Conservation (phyloP, 2,329 filamentous ascomycete species). For the Trichoderma sp. region DNA sequence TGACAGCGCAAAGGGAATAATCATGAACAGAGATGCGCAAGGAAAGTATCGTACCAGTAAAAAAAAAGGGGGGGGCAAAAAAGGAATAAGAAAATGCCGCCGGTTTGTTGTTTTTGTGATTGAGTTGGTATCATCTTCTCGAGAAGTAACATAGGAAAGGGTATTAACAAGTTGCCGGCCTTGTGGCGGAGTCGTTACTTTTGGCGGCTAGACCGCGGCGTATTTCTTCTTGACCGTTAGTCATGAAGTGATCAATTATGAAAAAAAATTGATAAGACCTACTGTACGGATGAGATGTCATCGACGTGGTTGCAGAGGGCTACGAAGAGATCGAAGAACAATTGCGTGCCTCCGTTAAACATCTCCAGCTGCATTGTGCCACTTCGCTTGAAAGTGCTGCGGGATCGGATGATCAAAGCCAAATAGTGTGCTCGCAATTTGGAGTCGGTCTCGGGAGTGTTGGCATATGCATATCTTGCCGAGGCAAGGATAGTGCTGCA, state of each 20-base stretch:
- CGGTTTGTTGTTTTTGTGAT: not conserved
- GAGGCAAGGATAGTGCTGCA: slow-evolving; percentile 84
- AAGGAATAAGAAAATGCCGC: slow-evolving; percentile 13
- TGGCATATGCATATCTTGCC: slow-evolving; percentile 85
- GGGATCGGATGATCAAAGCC: slow-evolving; percentile 85
- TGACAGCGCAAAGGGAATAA: slow-evolving; percentile 27
- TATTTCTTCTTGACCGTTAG: slow-evolving; percentile 37
- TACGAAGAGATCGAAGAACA: slow-evolving; percentile 94
- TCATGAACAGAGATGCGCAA: not conserved
- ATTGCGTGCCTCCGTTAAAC: slow-evolving; percentile 77
- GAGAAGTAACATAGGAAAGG: slow-evolving; percentile 31
- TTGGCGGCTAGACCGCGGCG: slow-evolving; percentile 54
- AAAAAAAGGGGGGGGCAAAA: not conserved
- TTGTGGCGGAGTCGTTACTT: slow-evolving; percentile 37
- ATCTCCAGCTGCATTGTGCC: slow-evolving; percentile 96
- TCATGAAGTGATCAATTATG: not conserved
- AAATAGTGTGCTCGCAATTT: slow-evolving; percentile 89
- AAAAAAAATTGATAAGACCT: slow-evolving; percentile 39
- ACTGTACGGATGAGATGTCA: slow-evolving; percentile 64
- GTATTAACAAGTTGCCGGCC: slow-evolving; percentile 12
- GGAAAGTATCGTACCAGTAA: slow-evolving; percentile 1
- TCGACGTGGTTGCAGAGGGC: slow-evolving; percentile 90
- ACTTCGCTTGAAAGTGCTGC: slow-evolving; percentile 87
- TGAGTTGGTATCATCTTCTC: not conserved
- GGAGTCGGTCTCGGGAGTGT: slow-evolving; percentile 89